Evolutionary conservation across 2,329 filamentous ascomycete species (phyloP).

Genomic region (Aplosporella prunicola): DNA sequence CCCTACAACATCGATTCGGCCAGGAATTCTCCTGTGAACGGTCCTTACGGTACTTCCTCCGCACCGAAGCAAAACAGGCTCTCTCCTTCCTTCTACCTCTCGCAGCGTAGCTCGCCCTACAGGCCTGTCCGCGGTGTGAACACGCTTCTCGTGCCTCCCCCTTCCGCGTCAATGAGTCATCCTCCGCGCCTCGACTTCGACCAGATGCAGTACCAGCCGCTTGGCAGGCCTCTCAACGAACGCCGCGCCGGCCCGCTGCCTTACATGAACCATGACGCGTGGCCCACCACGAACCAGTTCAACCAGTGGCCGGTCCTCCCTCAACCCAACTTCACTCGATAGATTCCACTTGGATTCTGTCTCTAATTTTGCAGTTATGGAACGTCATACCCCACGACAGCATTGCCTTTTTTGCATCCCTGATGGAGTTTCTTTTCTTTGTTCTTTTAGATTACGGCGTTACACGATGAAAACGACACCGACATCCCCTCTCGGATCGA

Average conservation of each 20-base stretch:
- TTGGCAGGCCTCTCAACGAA: slow-evolving; percentile 38
- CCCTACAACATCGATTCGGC: slow-evolving; percentile 43
- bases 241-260: slow-evolving; percentile 36
- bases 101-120: slow-evolving; percentile 85
- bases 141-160: slow-evolving; percentile 81
- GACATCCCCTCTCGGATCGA: background rate
- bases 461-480: slow-evolving; percentile 5
- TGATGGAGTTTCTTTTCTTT: slow-evolving; percentile 5
- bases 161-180: slow-evolving; percentile 63
- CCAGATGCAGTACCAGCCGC: slow-evolving; percentile 43
- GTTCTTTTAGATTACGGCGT: too few species aligned
- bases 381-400: too few species aligned
- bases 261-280: slow-evolving; percentile 31
- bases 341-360: slow-evolving; percentile 5
- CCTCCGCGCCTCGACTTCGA: slow-evolving; percentile 35
- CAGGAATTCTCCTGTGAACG: slow-evolving; percentile 60
- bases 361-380: too few species aligned
- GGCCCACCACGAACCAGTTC: slow-evolving; percentile 29
- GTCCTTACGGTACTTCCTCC: slow-evolving; percentile 48
- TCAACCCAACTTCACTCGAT: slow-evolving; percentile 23
- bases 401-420: slow-evolving; percentile 8
- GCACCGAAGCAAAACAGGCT: slow-evolving; percentile 59
- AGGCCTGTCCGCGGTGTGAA: slow-evolving; percentile 82
- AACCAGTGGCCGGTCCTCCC: slow-evolving; percentile 29
- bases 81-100: slow-evolving; percentile 79